phyloP scores from a whole-genome alignment of 306 rosid genomes.

The Aeschynomene evenia region DNA sequence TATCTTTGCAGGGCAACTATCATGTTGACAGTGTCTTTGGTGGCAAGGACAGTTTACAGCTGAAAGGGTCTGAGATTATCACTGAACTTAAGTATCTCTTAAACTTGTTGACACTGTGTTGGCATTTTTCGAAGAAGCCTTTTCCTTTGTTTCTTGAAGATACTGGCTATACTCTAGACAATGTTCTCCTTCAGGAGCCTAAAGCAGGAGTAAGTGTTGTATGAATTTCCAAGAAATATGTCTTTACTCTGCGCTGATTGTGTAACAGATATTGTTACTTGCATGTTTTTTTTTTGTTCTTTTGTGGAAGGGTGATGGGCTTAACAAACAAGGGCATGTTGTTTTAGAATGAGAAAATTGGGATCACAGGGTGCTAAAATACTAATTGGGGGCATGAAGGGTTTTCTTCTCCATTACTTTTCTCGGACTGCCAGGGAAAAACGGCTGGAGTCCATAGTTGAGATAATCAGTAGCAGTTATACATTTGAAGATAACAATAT shows the following conservation, averaged over 20 bases:
- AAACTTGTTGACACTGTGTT: slow-evolving; percentile 75
- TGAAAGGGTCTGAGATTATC: slow-evolving; percentile 61
- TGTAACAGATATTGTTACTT: background rate
- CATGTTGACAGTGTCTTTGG: slow-evolving; percentile 75
- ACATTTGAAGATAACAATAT: background rate
- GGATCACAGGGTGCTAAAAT: background rate
- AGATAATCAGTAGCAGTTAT: slow-evolving; percentile 3
- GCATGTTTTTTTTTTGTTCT: background rate
- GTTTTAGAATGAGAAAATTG: background rate
- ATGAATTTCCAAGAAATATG: slow-evolving; percentile 12
- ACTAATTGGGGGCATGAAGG: background rate
- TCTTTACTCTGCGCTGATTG: slow-evolving; percentile 7
- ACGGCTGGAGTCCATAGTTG: background rate
- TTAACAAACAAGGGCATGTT: slow-evolving; percentile 2
- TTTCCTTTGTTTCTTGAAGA: slow-evolving; percentile 79
- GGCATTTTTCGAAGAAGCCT: slow-evolving; percentile 93
- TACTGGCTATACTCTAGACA: slow-evolving; percentile 67
- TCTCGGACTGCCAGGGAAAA: background rate
- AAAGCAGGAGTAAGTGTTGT: slow-evolving; percentile 84
- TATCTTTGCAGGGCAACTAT: slow-evolving; percentile 65
- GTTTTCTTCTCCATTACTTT: background rate
- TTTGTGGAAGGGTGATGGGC: background rate
- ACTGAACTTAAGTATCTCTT: slow-evolving; percentile 74
- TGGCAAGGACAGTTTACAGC: slow-evolving; percentile 66
- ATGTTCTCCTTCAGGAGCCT: slow-evolving; percentile 87